phyloP scores from a whole-genome alignment of 495 filamentous ascomycete genomes.

The Hyaloscypha hepaticicola region DNA sequence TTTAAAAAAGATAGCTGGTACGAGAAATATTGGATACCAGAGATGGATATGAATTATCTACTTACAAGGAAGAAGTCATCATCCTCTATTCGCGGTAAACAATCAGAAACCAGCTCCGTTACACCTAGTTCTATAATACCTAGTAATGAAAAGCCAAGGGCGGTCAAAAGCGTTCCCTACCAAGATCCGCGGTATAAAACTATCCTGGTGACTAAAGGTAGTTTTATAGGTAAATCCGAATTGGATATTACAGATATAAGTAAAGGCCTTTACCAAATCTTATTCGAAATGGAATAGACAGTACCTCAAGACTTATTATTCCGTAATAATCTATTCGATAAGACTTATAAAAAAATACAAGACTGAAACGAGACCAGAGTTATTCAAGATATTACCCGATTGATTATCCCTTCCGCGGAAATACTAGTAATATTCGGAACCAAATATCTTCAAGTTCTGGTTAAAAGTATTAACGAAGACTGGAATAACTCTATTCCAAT shows the following conservation, averaged over 20 bases:
- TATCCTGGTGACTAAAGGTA: slow-evolving; percentile 38
- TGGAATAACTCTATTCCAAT: slow-evolving; percentile 42
- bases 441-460: slow-evolving; percentile 34
- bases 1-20: slow-evolving; percentile 30
- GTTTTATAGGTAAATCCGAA: slow-evolving; percentile 40
- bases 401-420: slow-evolving; percentile 43
- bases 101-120: slow-evolving; percentile 35
- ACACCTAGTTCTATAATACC: slow-evolving; percentile 33
- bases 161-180: slow-evolving; percentile 42
- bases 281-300: background rate
- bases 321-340: slow-evolving; percentile 35
- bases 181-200: slow-evolving; percentile 33
- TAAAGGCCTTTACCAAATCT: slow-evolving; percentile 19
- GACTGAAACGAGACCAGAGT: slow-evolving; percentile 41
- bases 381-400: slow-evolving; percentile 38
- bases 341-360: slow-evolving; percentile 33
- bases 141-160: slow-evolving; percentile 42
- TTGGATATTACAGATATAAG: slow-evolving; percentile 13
- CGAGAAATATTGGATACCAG: slow-evolving; percentile 32
- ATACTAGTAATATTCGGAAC: slow-evolving; percentile 32
- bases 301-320: slow-evolving; percentile 39
- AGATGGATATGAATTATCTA: slow-evolving; percentile 28
- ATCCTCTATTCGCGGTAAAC: slow-evolving; percentile 31
- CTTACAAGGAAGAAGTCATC: slow-evolving; percentile 36
- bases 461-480: slow-evolving; percentile 44